Conservation (phyloP, 2,329 filamentous ascomycete species). For the Aspergillus pseudotamarii region DNA sequence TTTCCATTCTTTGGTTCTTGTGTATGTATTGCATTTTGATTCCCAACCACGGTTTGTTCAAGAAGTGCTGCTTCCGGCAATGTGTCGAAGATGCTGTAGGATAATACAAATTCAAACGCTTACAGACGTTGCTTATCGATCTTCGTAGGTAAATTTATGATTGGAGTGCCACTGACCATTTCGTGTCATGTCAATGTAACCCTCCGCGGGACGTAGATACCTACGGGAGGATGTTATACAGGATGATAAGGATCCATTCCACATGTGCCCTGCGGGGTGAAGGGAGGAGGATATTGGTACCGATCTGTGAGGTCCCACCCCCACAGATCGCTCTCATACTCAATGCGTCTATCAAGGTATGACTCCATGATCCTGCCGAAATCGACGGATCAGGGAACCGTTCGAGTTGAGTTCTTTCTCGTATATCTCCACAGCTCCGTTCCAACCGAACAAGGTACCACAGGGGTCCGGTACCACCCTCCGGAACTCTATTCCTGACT, state of each 20-base stretch:
- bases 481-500: not conserved
- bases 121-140: not conserved
- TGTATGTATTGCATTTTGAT: constrained; percentile 1
- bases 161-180: not conserved
- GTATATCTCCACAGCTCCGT: no score
- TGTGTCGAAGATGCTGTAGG: not conserved
- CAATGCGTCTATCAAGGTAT: not conserved
- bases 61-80: not conserved
- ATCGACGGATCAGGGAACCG: not conserved
- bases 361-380: not conserved
- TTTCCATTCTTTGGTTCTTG: not conserved
- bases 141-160: not conserved
- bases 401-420: not conserved
- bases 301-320: no score
- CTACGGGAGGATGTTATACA: no score
- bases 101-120: not conserved
- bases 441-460: no score
- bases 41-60: not conserved
- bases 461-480: no score
- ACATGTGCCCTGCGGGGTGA: not conserved
- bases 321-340: not conserved
- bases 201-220: not conserved
- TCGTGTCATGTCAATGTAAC: not conserved
- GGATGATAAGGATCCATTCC: not conserved
- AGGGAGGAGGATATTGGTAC: not conserved